Base-by-base conservation (phyloP, 495 filamentous ascomycete genomes). In the Penicillium lagena region DNA sequence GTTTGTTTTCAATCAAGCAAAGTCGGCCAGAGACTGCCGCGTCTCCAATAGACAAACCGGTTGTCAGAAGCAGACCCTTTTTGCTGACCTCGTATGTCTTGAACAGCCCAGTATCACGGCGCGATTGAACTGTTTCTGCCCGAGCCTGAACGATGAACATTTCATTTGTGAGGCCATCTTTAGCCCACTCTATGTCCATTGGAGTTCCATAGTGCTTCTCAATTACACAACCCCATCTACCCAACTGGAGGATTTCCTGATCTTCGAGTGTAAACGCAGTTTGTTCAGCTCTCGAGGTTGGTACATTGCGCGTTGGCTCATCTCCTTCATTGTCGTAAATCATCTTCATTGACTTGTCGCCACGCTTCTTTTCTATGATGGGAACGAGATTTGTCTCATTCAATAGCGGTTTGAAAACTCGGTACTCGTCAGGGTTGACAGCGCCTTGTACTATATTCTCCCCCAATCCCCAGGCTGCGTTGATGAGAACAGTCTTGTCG, bases 131-230 rank as follows among this genome's bases (percentile, higher is more conserved):
- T 0, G 64, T 67, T 32, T 67, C 64, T 2, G 64, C 59, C 11
- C 64, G 57, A 22, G 64, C 62, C 39, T 67, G 64, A 11, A 67
- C 64, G 38, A 67, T 57, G 33, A 63, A 67, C 29, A 67, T 44
- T 44, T 65, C 49, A 9, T 38, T 43, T 9, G 64, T 60, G 13
- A 54, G 34, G 14, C 64, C 64, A 33, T 67, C 64, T 42, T 60
- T 60, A 42, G 64, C 64, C 64, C 64, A 67, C 44, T 67, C 64
- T 39, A 67, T 63, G 31, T 67, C 64, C 64, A 67, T 65, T 5
- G 62, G 51, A 38, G 57, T 60, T 4, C 54, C 51, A 29, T 67
- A 67, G 55, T 65, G 61, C 36, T 51, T 45, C 32, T 67, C 64
- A 39, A 67, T 55, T 7, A 33, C 51, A 43, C 59, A 65, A 4